Conservation (phyloP, 2,329 filamentous ascomycete species). For the Epichloe brachyelytri region DNA sequence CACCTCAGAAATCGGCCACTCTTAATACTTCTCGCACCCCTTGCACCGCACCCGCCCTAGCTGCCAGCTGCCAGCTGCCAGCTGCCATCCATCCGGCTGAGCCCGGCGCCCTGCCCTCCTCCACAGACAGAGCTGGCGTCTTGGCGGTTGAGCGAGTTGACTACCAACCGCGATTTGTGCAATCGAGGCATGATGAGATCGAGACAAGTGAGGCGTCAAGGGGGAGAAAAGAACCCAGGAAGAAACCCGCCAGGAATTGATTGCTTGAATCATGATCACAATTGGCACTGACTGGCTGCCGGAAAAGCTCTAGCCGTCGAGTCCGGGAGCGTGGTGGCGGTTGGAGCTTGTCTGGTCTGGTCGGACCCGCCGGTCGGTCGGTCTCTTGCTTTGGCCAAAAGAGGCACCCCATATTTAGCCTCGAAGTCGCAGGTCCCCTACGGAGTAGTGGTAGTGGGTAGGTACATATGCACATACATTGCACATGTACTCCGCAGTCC, state of each 20-base stretch:
- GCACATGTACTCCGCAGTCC: too few relatives aligned
- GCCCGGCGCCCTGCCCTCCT: too few relatives aligned
- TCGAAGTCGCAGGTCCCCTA: not conserved
- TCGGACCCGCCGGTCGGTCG: slow-evolving; percentile 6
- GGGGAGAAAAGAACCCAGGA: too few relatives aligned
- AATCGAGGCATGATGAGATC: not conserved
- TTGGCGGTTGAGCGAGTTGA: not conserved
- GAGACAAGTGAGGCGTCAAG: not conserved
- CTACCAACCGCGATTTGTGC: not conserved
- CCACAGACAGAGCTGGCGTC: too few relatives aligned
- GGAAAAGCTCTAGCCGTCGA: slow-evolving; percentile 5
- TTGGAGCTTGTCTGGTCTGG: slow-evolving; percentile 1
- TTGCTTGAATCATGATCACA: slow-evolving; percentile 1
- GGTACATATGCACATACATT: not conserved
- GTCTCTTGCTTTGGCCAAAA: slow-evolving; percentile 1
- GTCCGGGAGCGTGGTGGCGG: slow-evolving; percentile 1
- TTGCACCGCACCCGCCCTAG: too few relatives aligned
- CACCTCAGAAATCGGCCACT: too few relatives aligned
- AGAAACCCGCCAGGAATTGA: not conserved
- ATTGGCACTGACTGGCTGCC: not conserved
- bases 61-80: too few relatives aligned
- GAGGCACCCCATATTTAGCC: slow-evolving; percentile 1
- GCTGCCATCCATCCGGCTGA: too few relatives aligned
- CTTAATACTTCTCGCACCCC: too few relatives aligned
- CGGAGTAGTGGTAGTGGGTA: too few relatives aligned